Base-by-base conservation (phyloP, 768 basidiomycete species). In the Boletus pseudo-olivaceus region DNA sequence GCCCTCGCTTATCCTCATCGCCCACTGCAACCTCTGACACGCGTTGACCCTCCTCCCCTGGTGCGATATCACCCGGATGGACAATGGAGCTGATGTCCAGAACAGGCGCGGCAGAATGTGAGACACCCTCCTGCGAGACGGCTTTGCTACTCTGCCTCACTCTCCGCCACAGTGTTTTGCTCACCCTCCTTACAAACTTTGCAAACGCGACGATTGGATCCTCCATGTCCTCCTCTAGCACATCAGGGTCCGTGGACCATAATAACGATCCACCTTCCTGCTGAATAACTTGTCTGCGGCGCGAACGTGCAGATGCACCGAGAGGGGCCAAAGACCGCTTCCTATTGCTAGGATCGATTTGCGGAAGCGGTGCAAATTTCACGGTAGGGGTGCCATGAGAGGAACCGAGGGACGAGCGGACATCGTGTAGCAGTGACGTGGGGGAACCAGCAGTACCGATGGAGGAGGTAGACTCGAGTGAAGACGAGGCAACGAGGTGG, bases 361-460 rank as follows among this genome's bases (percentile, higher is more conserved):
- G 72, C 1, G 84, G 84, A 23, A 86, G 69, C 0, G 84, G 84
- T 1, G 84, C 84, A 51, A 86, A 86, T 57, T 74, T 78, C 41
- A 86, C 77, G 47, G 71, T 77, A 37, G 62, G 66, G 15, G 62
- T 40, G 29, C 33, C 44, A n/a, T 55, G 56, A 32, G 61, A 49
- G 33, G 58, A 66, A n/a, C 53, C 49, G 7, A 55, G 35, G 7
- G 60, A 64, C 14, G 57, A 60, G 23, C 26, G 62, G 12, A 47
- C 30, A 20, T 64, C 62, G 40, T 34, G 33, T 15, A 40, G 19
- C 1, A 48, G 51, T 45, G 43, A 37, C 4, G 49, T 56, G 17
- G 57, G 66, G 12, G 62, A 58, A 15, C 38, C 11, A 7, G 20
- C 46, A 9, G 47, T 56, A 50, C 40, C 26, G 43, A 42, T 38